Base-by-base conservation (phyloP, 108 stramenopile genomes). In the Discostella stelligeroides region DNA sequence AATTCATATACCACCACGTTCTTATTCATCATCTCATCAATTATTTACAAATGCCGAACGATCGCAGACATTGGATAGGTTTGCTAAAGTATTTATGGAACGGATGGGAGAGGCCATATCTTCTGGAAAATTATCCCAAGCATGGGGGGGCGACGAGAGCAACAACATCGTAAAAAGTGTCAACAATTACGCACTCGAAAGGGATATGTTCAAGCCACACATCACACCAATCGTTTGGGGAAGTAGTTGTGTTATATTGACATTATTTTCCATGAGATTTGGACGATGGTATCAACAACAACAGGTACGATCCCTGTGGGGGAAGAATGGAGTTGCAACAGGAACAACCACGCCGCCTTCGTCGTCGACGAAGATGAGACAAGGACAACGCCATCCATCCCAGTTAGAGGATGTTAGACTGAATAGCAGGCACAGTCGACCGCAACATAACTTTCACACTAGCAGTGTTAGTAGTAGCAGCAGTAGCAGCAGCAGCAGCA, bases 161-260 rank as follows among this genome's bases (percentile, higher is more conserved):
- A 17, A n/a, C 25, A n/a, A 25, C 12, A 14, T 46, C 37, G 21
- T 49, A 18, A 11, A 14, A 23, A 46, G 30, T 30, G 49, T 27
- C 37, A 20, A 17, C 15, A 14, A 20, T 60, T 76, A 76, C 45
- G 38, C 29, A 7, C 41, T 43, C 8, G 75, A 76, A 40, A 37
- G 75, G 43, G 60, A 38, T 5, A 21, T 63, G 45, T 49, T 76
- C 1, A 51, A 42, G 30, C 67, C 75, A 0, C 68, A 76, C 30
- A 28, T 76, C 4, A 76, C 75, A 11, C 75, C 75, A 5, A 47
- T 76, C 21, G 37, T 76, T 0, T 76, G 75, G 75, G 75, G 75
- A 20, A 23, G 58, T 15, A 48, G 60, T 8, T 69, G 68, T 38
- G 41, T 46, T 7, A 60, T 54, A 2, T 23, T 76, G 8, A 63